Conservation (phyloP, 2,329 filamentous ascomycete genomes). For the Colletotrichum filicis region DNA sequence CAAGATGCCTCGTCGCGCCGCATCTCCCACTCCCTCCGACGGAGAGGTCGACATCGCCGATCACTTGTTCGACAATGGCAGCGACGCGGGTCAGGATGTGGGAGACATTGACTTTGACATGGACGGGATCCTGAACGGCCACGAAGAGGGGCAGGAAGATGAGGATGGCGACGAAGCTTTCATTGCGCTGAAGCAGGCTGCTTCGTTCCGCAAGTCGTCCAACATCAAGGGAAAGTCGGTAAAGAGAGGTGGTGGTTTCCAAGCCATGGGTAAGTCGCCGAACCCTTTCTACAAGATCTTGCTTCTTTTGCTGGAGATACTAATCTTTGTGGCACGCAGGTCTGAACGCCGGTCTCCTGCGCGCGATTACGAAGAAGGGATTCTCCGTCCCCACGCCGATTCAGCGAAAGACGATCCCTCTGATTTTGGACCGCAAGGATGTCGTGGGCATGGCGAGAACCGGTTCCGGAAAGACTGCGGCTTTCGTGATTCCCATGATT, state of each 20-base stretch:
- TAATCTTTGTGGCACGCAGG: constrained; percentile 52
- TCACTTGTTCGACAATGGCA: constrained; percentile 72
- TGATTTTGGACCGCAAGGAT: constrained; percentile 90
- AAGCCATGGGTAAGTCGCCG: constrained; percentile 79
- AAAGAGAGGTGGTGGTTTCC: constrained; percentile 97
- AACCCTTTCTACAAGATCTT: background rate
- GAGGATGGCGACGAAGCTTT: constrained; percentile 85
- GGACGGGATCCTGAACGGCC: constrained; percentile 70
- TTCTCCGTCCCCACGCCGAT: constrained; percentile 97
- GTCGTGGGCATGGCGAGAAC: constrained; percentile 99
- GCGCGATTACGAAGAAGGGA: constrained; percentile 92
- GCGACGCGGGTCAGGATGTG: constrained; percentile 51
- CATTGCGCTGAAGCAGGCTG: constrained; percentile 88
- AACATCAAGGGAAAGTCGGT: constrained; percentile 86
- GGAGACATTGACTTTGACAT: constrained; percentile 63
- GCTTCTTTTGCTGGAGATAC: background rate
- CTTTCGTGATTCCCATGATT: constrained; percentile 98
- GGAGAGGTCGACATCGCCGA: constrained; percentile 91
- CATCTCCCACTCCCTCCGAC: constrained; percentile 87
- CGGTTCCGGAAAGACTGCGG: constrained; percentile 98
- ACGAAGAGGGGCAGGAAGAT: constrained; percentile 62
- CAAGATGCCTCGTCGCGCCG: constrained; percentile 76
- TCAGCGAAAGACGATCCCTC: constrained; percentile 94
- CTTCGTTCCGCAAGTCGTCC: constrained; percentile 85
- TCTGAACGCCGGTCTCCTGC: constrained; percentile 83